Evolutionary conservation across 1,284 basidiomycete genomes (phyloP), one percentile per base, ranked within the genome.

Genomic region (Irpex sp.): DNA sequence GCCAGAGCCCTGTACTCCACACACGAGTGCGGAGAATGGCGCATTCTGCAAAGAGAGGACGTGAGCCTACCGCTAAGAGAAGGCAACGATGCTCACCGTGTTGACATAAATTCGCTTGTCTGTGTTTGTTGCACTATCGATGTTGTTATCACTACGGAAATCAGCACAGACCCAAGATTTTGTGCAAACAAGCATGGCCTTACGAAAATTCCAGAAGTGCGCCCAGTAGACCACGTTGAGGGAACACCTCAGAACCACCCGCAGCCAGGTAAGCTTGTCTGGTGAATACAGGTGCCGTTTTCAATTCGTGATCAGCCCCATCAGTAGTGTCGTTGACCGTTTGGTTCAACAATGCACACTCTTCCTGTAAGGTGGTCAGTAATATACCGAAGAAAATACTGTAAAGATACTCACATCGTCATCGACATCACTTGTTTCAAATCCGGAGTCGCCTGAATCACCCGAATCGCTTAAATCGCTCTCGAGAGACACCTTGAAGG

Each of bases 1-100:
- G 16, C 87, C 87, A 0, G 86, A 85, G 0, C 87, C 84, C 78
- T 73, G 70, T 5, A 74, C 68, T 5, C 71, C 72, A 55, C 68
- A 74, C 23, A 73, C 73, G 14, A 74, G 62, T 2, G 72, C 70
- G 5, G 75, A 75, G 60, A 76, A 72, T 0, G 76, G 75, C 0
- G 75, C 71, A 45, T 77, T 75, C 75, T 75, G 57, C 52, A 18
- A 0, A 53, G 19, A 45, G 28, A 48, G 45, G 18, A 35, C 4
- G 12, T 35, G 60, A 28, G 28, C 14, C 39, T 45, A 45, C 39
- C n/a, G 53, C 33, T 23, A 48, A 36, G 8, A 36, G 28, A 4
- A 12, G 12, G 14, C 53, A 48, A 8, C 45, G 9, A 12, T n/a
- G 64, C 67, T 57, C 57, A 71, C 74, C n/a, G 70, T 74, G 59